These are phyloP conservation scores for Canavalia ensiformis DNA, from an alignment of 306 rosid species.

Conservation along the genomic window DNA sequence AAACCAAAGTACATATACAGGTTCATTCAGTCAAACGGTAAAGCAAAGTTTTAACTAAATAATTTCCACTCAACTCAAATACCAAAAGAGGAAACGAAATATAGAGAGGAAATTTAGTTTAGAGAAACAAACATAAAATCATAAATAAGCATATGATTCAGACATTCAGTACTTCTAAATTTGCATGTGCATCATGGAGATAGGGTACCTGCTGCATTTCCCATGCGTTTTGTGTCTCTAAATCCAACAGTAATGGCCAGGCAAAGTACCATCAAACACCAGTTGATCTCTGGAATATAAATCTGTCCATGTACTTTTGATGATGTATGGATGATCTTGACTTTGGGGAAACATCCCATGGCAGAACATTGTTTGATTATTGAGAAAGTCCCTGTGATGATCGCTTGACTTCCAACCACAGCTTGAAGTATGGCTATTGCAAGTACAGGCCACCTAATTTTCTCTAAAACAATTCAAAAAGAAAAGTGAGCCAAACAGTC, in stretches of 20 bases:
- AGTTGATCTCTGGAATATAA: conserved; percentile 86
- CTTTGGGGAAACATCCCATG: conserved; percentile 81
- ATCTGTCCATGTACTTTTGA: conserved; percentile 83
- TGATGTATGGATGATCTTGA: conserved; percentile 82
- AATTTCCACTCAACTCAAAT: neutral
- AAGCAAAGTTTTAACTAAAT: neutral
- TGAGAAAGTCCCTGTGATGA: conserved; percentile 87
- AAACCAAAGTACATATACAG: neutral
- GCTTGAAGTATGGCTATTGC: conserved; percentile 83
- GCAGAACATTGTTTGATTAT: conserved; percentile 84
- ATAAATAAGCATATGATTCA: neutral
- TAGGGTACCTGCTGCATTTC: conserved; percentile 81
- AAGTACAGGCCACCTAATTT: conserved; percentile 77
- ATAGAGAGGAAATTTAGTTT: neutral
- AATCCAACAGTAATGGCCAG: conserved; percentile 81
- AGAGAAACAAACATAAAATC: neutral
- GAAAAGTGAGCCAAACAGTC: conserved; percentile 14
- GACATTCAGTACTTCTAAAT: neutral
- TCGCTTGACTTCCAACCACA: conserved; percentile 88
- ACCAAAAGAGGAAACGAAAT: neutral
- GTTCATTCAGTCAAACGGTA: neutral
- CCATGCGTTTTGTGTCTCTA: conserved; percentile 78
- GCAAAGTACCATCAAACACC: conserved; percentile 83
- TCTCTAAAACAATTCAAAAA: conserved; percentile 53
- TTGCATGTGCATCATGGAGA: neutral